These are phyloP conservation scores for Diversispora eburnea DNA, from an alignment of 192 early-diverging fungal species.

Conservation along the genomic window DNA sequence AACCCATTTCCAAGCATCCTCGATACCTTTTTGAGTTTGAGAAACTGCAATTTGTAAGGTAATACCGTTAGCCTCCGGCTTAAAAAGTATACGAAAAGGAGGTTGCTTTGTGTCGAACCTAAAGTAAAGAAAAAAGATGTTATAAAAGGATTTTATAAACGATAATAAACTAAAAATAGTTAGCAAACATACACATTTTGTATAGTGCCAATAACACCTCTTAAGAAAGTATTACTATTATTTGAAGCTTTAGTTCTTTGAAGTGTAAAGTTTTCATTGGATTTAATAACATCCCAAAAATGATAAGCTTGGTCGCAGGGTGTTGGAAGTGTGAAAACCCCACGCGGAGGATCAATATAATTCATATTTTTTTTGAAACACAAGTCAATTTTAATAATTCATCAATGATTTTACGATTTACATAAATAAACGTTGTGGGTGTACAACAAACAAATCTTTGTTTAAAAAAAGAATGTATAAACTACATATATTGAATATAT, in stretches of 20 bases:
- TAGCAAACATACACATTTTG: slow-evolving; percentile 78
- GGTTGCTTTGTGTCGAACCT: slow-evolving; percentile 92
- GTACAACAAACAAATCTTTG: no score
- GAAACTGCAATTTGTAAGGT: slow-evolving; percentile 82
- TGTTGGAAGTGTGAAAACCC: slow-evolving; percentile 53
- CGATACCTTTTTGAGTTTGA: slow-evolving; percentile 78
- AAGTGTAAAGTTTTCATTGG: slow-evolving; percentile 62
- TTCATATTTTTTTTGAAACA: no score
- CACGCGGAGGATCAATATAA: slow-evolving; percentile 36
- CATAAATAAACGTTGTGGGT: no score
- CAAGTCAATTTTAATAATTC: no score
- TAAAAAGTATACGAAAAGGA: slow-evolving; percentile 83
- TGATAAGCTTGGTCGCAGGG: slow-evolving; percentile 55
- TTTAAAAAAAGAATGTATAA: no score
- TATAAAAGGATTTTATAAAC: background rate
- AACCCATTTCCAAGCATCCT: slow-evolving; percentile 89
- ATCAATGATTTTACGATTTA: no score
- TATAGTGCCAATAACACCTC: slow-evolving; percentile 80
- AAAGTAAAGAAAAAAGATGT: background rate
- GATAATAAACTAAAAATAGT: background rate
- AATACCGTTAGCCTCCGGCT: slow-evolving; percentile 49
- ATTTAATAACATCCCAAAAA: slow-evolving; percentile 65
- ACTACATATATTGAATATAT: no score
- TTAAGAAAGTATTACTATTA: slow-evolving; percentile 48
- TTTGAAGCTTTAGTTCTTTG: slow-evolving; percentile 63